Evolutionary conservation across 345 rosid species (phyloP).

Genomic region (Melaleuca alternifolia): DNA sequence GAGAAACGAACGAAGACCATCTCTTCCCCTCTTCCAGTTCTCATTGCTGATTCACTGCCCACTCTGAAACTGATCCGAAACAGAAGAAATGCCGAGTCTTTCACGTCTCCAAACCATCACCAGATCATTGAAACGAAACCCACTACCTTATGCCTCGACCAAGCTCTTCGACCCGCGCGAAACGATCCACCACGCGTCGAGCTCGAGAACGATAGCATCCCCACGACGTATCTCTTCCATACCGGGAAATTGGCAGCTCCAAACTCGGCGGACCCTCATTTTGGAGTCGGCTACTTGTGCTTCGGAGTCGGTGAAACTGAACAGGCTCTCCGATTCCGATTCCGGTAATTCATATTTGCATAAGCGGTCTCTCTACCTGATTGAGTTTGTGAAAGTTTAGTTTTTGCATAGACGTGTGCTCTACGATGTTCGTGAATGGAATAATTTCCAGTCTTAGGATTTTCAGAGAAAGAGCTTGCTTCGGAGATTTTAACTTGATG

Average conservation of each 20-base stretch:
- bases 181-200: not conserved
- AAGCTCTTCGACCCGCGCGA: not conserved
- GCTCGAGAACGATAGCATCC: not conserved
- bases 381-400: not conserved
- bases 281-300: slow-evolving; percentile 41
- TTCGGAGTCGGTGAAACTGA: slow-evolving; percentile 56
- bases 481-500: not conserved
- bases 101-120: not conserved
- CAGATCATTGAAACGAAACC: slow-evolving; percentile 9
- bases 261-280: slow-evolving; percentile 46
- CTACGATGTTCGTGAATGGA: not conserved
- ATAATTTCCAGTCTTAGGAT: not conserved
- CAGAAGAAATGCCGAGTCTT: not conserved
- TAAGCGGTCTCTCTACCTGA: not conserved
- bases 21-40: not conserved
- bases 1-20: too few relatives aligned
- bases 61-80: not conserved
- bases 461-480: not conserved
- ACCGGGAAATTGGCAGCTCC: slow-evolving; percentile 11
- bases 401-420: not conserved
- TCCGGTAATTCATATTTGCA: slow-evolving; percentile 29
- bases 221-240: not conserved
- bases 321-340: slow-evolving; percentile 46
- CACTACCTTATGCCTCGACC: not conserved
- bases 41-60: not conserved